Evolutionary conservation across 305 asterid species (phyloP), one percentile per base, ranked within the genome.

Genomic region (Fraxinus sp.): DNA sequence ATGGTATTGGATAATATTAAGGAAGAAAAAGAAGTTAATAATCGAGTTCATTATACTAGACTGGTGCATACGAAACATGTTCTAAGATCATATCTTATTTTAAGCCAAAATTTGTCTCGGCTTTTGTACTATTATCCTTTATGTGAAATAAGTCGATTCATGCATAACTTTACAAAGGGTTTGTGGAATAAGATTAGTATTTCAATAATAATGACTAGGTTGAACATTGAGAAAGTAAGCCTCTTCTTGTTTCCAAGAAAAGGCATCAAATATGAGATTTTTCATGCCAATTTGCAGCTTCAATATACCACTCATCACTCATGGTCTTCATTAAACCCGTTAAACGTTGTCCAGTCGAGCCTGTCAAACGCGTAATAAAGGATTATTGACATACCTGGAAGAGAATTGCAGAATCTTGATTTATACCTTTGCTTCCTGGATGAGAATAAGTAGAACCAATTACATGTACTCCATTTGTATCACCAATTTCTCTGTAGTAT

Each of bases 321-420:
- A 2, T 59, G 28, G 20, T 18, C 14, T 62, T 22, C 71, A 2
- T 22, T 22, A 22, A 22, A 5, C 32, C 74, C 3, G 8, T 72
- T 72, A 6, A 72, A 16, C 3, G 76, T 37, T 32, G 18, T 32
- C 26, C 43, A 16, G 46, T 49, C 22, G 30, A 77, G 77, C 26
- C 22, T 30, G 7, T 26, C 77, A 71, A 71, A 32, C 77, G 3
- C 2, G 46, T 30, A 32, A 33, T 11, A 11, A 66, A 16, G 28
- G 13, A 20, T 24, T 39, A 26, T 66, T 39, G 16, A 81, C 13
- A 11, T 77, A 92, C 95, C 97, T 90, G 92, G 43, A 82, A 89
- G 62, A 95, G 89, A 82, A 93, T 84, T n/a, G 95, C 93, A 87
- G 84, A 86, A 88, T 95, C 97, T 90, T 95, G 97, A 33, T 93